phyloP scores from a whole-genome alignment of 169 alveolate genomes.

The Cryptosporidium bovis region DNA sequence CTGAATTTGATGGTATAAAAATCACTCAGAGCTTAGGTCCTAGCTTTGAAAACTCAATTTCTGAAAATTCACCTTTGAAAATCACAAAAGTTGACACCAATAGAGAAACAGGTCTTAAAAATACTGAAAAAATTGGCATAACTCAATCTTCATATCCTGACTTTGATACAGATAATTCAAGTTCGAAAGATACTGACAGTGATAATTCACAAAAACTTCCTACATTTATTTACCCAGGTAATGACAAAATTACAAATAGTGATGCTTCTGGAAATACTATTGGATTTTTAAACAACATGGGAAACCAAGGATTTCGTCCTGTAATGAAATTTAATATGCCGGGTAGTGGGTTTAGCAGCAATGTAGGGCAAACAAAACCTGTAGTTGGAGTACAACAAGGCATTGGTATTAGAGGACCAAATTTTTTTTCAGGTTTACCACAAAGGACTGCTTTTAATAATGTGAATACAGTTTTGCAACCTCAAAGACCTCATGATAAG shows the following conservation, averaged over 20 bases:
- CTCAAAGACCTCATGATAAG: no score
- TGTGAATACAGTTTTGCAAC: no score
- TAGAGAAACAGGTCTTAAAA: neutral
- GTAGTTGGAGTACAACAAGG: no score
- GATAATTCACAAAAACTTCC: constrained; percentile 2
- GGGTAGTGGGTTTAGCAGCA: no score
- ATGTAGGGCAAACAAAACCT: no score
- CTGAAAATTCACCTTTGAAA: constrained; percentile 12
- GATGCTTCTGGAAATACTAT: neutral
- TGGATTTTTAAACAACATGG: neutral
- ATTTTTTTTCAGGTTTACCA: no score
- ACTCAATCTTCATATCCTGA: neutral
- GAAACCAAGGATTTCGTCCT: neutral
- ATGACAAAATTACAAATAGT: constrained; percentile 1
- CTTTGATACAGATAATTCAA: neutral
- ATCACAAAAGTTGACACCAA: neutral
- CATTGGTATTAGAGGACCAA: no score
- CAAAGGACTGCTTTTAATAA: no score
- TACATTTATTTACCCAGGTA: constrained; percentile 45
- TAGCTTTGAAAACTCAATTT: constrained; percentile 3
- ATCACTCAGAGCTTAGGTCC: constrained; percentile 60
- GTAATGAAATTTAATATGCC: no score
- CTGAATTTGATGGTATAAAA: neutral
- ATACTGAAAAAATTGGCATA: neutral
- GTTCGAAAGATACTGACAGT: neutral